Evolutionary conservation across 805 yeast genomes (phyloP), one percentile per base, ranked within the genome.

Genomic region (Ogataea pilisensis): DNA sequence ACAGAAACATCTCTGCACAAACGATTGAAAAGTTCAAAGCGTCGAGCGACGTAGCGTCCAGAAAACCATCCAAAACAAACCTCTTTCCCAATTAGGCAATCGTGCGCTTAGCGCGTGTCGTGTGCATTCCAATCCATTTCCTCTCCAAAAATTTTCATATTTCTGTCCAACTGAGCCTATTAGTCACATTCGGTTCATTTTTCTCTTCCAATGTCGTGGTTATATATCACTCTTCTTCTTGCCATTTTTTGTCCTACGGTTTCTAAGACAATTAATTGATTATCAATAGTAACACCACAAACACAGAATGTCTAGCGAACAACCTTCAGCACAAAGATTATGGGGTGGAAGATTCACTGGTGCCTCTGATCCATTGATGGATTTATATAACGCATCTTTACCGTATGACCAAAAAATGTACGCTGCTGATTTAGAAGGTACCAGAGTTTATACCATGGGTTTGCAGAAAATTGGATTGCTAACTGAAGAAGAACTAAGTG

Each of bases 341-440:
- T 91, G 99, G 99, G 99, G 99, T 56, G 99, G 98, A 56, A 79
- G 99, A 66, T 91, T 91, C 69, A 91, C 97, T 45, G 98, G 95
- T 35, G 91, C 91, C 48, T 81, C 95, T 22, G 99, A 93, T 57
- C 99, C 99, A 3, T 70, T 93, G 58, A 93, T 93, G 99, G 95
- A 93, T 61, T 72, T 91, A 39, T 93, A 95, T 72, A 93, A 93
- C 66, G 96, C 97, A 2, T 91, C 98, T 1, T 70, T 93, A 50
- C 98, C 99, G 2, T 93, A 93, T 58, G 99, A 93, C 65, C 75
- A 91, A 69, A 82, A 76, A 58, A 93, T 93, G 98, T 93, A 83
- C 68, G 82, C 78, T 34, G 98, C 95, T 12, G 99, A 93, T 65
- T 69, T 93, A 50, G 85, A 85, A 48, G 98, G 99, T 37, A 93